Base-by-base conservation (phyloP, 768 basidiomycete genomes). In the Tubosaeta brunneosetosa region DNA sequence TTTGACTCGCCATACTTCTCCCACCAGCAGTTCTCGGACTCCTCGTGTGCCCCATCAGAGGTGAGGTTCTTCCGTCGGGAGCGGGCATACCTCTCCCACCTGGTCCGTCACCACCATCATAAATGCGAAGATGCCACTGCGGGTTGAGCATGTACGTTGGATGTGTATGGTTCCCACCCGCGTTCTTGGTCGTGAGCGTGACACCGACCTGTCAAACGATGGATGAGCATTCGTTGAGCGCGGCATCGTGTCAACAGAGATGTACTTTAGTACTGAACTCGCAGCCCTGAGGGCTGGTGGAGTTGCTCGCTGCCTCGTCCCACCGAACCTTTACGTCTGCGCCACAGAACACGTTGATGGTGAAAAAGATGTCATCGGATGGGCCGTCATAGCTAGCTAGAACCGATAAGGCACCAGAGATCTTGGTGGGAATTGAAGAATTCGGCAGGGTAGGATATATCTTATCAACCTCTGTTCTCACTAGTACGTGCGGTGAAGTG, bases 91-190 rank as follows among this genome's bases (percentile, higher is more conserved):
- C 29, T n/a, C 43, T 44, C 43, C 58, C 52, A 49, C 52, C 29
- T 13, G 47, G 5, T 6, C 38, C n/a, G 9, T 50, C 12, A 17
- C 55, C 60, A 4, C 69, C 61, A 4, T 79, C 72, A 49, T 76
- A 71, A 17, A 95, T 70, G 7, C 70, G 76, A 13, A 97, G 73
- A 50, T 78, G 77, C 68, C 91, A 97, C 63, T 97, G 92, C 0
- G 94, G 94, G 63, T 97, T 98, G 45, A 81, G 68, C 84, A 95
- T 88, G 68, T 88, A 97, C 0, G 87, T 85, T 1, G 90, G 82
- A 57, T 83, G 75, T 5, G 82, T 80, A 51, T 84, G 80, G 62
- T 94, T 94, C 2, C 95, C 95, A 0, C 95, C 95, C 0, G 90
- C 80, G 27, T 82, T 91, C 58, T 83, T 84, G 33, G 70, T 77